A percentile compares a stretch with the other conserved stretches of the same genome.
phyloP scores from a whole-genome alignment of 1,139 yeast species.

The Diutina neorugosa region DNA sequence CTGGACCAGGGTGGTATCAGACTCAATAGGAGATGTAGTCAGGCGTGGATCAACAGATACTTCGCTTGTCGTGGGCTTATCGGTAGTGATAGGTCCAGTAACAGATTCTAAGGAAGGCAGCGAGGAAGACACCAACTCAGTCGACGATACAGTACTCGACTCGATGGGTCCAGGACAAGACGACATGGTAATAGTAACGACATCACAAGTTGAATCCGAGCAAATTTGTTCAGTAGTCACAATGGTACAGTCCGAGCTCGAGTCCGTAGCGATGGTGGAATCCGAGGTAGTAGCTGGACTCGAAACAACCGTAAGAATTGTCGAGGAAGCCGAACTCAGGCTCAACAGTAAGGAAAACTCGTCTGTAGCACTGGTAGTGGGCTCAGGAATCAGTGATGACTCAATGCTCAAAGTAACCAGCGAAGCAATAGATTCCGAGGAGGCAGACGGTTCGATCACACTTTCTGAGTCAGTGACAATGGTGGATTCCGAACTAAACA shows the following conservation, averaged over 20 bases:
- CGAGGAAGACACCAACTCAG: not conserved
- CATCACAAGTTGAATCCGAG: too few species aligned
- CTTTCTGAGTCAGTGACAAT: too few species aligned
- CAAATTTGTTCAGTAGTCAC: not conserved
- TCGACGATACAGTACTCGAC: not conserved
- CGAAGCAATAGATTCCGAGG: too few species aligned
- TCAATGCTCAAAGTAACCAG: too few species aligned
- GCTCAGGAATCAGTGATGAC: too few species aligned
- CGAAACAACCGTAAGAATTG: too few species aligned
- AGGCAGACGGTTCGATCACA: too few species aligned
- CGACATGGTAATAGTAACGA: not conserved
- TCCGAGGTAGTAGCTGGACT: conserved; percentile 2
- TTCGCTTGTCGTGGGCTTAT: not conserved
- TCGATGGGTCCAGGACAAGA: conserved; percentile 7
- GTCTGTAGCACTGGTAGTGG: too few species aligned
- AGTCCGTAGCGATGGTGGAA: not conserved
- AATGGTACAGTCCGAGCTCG: too few species aligned
- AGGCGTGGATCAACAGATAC: not conserved
- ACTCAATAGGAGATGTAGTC: not conserved
- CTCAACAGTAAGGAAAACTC: too few species aligned
- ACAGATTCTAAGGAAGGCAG: not conserved
- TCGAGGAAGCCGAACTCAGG: too few species aligned
- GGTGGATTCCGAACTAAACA: too few species aligned
- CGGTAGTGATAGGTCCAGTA: not conserved
- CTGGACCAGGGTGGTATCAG: not conserved